Percentiles rank a stretch among this genome's conserved stretches.
These are phyloP conservation scores for Myxozyma vanderwaltii DNA, from an alignment of 805 yeast genomes.

Conservation along the genomic window DNA sequence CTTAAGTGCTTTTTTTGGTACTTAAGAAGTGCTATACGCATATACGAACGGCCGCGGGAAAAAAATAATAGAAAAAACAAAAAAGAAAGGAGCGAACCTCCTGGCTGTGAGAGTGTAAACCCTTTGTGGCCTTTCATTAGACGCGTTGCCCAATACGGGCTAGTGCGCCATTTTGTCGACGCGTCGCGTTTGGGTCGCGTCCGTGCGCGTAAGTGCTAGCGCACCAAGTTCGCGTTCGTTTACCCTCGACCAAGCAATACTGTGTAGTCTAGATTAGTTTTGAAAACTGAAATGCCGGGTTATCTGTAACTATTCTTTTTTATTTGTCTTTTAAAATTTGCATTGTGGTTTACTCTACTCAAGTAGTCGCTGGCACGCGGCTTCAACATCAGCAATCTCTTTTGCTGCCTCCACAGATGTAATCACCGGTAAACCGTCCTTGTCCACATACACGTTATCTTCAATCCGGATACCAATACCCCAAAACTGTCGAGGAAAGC, in stretches of 20 bases:
- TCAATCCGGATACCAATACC: slow-evolving; percentile 94
- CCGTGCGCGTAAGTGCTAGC: not conserved
- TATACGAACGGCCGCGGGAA: too few relatives aligned
- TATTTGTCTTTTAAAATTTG: too few relatives aligned
- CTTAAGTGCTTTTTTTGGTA: too few relatives aligned
- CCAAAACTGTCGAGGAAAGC: slow-evolving; percentile 77
- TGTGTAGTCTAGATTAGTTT: too few relatives aligned
- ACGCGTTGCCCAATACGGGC: not conserved
- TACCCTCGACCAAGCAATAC: too few relatives aligned
- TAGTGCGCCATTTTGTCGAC: not conserved
- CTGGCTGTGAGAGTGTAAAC: too few relatives aligned
- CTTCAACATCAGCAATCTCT: slow-evolving; percentile 80
- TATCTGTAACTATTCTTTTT: too few relatives aligned
- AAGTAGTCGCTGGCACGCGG: slow-evolving; percentile 48
- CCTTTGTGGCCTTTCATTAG: not conserved
- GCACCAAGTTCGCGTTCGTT: not conserved
- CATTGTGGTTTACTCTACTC: too few relatives aligned
- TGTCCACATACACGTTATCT: slow-evolving; percentile 85
- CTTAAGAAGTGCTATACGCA: too few relatives aligned
- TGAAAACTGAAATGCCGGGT: too few relatives aligned
- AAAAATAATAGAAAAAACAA: too few relatives aligned
- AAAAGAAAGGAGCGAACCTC: too few relatives aligned
- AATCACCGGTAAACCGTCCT: slow-evolving; percentile 52
- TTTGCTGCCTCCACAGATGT: slow-evolving; percentile 84
- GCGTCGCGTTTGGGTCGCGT: not conserved